These are phyloP conservation scores for Thraustotheca clavata DNA, from an alignment of 352 stramenopile genomes.

Conservation along the genomic window DNA sequence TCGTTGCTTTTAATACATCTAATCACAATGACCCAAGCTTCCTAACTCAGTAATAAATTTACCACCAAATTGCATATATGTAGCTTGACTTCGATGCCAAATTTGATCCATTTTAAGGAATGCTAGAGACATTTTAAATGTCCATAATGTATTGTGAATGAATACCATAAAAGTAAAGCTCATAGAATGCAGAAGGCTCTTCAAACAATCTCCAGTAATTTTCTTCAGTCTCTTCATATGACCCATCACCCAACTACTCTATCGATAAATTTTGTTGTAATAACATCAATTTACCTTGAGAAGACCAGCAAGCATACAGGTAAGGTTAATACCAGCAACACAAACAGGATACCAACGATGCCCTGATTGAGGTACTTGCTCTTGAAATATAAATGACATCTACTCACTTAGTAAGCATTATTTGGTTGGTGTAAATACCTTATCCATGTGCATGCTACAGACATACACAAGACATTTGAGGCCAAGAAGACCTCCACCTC, in stretches of 20 bases:
- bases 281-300: conserved; percentile 25
- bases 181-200: conserved; percentile 75
- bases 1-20: conserved; percentile 71
- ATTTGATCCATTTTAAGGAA: conserved; percentile 79
- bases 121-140: conserved; percentile 26
- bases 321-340: conserved; percentile 79
- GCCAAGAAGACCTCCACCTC: conserved; percentile 62
- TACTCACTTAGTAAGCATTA: not conserved
- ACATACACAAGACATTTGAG: conserved; percentile 81
- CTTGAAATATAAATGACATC: conserved; percentile 51
- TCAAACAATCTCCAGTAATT: conserved; percentile 69
- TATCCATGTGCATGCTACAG: conserved; percentile 58
- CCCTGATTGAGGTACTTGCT: conserved; percentile 35
- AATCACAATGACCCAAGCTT: not conserved
- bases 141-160: not conserved
- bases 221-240: conserved; percentile 33
- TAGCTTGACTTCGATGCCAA: conserved; percentile 71
- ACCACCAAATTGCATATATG: conserved; percentile 83
- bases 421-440: too few species aligned
- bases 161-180: conserved; percentile 57
- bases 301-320: conserved; percentile 62
- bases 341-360: conserved; percentile 76
- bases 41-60: not conserved
- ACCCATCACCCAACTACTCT: conserved; percentile 46
- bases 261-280: not conserved